Base-by-base conservation (phyloP, 192 early-diverging fungal genomes). In the Geranomyces michiganensis region DNA sequence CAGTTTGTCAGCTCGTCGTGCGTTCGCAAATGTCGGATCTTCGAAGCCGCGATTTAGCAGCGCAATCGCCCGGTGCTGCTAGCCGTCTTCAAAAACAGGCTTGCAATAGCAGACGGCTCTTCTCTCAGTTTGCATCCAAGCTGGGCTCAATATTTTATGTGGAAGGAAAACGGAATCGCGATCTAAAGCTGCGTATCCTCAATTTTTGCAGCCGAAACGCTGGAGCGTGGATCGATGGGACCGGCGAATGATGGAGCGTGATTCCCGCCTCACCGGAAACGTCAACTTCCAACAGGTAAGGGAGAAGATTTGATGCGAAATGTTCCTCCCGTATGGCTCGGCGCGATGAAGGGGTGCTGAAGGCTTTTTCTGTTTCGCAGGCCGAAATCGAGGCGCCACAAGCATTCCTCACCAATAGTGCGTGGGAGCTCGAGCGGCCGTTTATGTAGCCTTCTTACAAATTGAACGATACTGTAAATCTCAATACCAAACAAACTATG, bases 231-330 rank as follows among this genome's bases (percentile, higher is more conserved):
- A 87, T 56, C 68, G 70, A 27, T 87, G 85, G 85, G 85, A 87
- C 75, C 61, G 85, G 22, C 56, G 77, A 27, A 87, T 87, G 85
- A 87, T 87, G 85, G 85, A 87, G 62, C 69, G 85, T n/a, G 85
- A 87, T 70, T 60, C 62, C 14, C 62, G 85, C 48, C 64, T 87
- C 26, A 83, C 85, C 1, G 85, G 85, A 56, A 87, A 87, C 63
- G 85, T 87, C 22, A 87, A 87, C 79, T 55, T 71, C 44, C 85
- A 87, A 66, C 31, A 22, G 58, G 85, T 87, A 69, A 8, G 66
- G 29, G 55, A 41, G 36, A 41, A 41, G 14, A 26, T 56, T 62
- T 33, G 24, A 3, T 17, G 15, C 5, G 46, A 48, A 49, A 53
- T 19, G 60, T 71, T 71, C 15, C 19, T 19, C 0, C 0, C 0